Base-by-base conservation (phyloP, 2,329 filamentous ascomycete genomes). In the Neoscytalidium dimidiatum region DNA sequence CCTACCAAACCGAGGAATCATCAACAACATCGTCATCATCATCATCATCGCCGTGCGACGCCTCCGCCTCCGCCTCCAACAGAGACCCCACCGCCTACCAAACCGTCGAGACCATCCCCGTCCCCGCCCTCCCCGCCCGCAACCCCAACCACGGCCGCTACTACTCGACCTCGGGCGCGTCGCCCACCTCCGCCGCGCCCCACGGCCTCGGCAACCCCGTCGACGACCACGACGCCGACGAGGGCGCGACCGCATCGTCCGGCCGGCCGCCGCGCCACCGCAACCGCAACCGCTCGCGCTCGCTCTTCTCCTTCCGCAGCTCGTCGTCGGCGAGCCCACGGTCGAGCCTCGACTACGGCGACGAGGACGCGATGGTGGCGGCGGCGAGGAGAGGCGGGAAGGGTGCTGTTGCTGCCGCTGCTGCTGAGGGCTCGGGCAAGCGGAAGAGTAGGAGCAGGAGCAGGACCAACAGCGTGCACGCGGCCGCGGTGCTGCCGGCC, bases 401-500 rank as follows among this genome's bases (percentile, higher is more conserved):
- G 2, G 48, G 44, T 1, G 33, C 4, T 3, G n/a, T n/a, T n/a
- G n/a, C n/a, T n/a, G n/a, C n/a, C n/a, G n/a, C n/a, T n/a, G n/a
- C n/a, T n/a, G n/a, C n/a, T n/a, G n/a, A n/a, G n/a, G n/a, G n/a
- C n/a, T n/a, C n/a, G n/a, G n/a, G n/a, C n/a, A n/a, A n/a, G n/a
- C n/a, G n/a, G n/a, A n/a, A n/a, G n/a, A 17, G 38, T 33, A 31
- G 61, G 44, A 14, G 60, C 6, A 17, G 43, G 28, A 44, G 62
- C 26, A 46, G 51, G 57, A 69, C 68, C 0, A 70, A 70, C 21
- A 75, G 72, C 1, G 62, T 77, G 6, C 74, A 74, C 66, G 75
- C 74, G n/a, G 57, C 76, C 31, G 75, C 74, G 7, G 72, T 77
- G 43, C 71, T 76, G 14, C 75, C 75, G 1, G 72, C 75, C 3